Base-by-base conservation (phyloP, 805 yeast species). In the Schwanniomyces pseudopolymorphus region DNA sequence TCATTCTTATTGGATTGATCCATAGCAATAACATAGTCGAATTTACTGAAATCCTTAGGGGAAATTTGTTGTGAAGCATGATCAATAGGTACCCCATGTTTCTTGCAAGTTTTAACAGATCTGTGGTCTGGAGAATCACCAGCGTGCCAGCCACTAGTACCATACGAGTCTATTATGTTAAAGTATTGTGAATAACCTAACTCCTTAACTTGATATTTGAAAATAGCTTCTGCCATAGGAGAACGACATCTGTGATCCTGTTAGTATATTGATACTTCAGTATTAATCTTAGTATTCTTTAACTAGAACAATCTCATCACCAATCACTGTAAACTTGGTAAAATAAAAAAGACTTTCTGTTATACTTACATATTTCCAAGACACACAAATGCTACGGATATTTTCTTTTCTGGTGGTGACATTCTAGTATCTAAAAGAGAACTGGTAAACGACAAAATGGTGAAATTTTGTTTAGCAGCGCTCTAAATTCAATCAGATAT, bases 181-280 rank as follows among this genome's bases (percentile, higher is more conserved):
- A 90, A 79, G n/a, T 60, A 60, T 61, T 65, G 27, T 50, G 58
- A 24, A 42, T 71, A 63, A 0, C 84, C 84, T 17, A 67, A 63
- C 38, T 79, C 61, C 37, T 79, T 63, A 8, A 88, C 95, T 13
- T 72, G 70, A 48, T 87, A 81, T 40, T 72, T 74, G 67, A 91
- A 89, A 1, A 90, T 88, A 0, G 97, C 97, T 61, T 92, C 97
- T 0, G 98, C 97, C 98, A 91, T 92, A 11, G 98, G 98, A 2
- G 97, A 89, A 41, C 97, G 91, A 60, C 97, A 90, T 19, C 87
- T 83, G 31, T 11, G 3, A 4, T 13, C 13, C 4, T 20, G 64
- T 61, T 63, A 61, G 62, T 54, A 49, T 8, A 16, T 17, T 8
- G 21, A 33, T 26, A 13, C 4, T 10, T 13, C 7, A 22, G 25